phyloP scores from a whole-genome alignment of 768 basidiomycete genomes.

The Melanogaster broomeanus region DNA sequence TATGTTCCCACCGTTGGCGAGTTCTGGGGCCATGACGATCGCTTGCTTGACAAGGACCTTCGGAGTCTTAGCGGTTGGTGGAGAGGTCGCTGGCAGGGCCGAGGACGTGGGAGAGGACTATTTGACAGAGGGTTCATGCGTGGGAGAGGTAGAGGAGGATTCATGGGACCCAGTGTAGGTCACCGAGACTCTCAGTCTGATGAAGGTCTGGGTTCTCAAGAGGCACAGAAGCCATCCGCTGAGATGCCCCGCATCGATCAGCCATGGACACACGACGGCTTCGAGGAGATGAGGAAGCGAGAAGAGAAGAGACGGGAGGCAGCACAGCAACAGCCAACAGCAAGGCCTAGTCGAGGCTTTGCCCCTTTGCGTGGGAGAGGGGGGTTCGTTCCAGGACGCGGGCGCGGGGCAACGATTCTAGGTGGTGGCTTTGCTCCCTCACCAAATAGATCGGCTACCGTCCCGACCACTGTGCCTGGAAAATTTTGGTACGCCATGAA shows the following conservation, averaged over 20 bases:
- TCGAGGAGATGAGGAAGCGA: conserved; percentile 79
- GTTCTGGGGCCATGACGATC: conserved; percentile 96
- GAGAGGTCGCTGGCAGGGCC: conserved; percentile 76
- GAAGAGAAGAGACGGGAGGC: conserved; percentile 54
- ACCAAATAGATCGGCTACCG: conserved; percentile 30
- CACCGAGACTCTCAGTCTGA: conserved; percentile 18
- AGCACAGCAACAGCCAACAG: conserved; percentile 34
- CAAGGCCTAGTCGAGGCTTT: conserved; percentile 35
- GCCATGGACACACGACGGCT: conserved; percentile 85
- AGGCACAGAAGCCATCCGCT: conserved; percentile 15
- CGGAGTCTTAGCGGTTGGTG: conserved; percentile 87
- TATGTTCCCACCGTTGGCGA: conserved; percentile 89
- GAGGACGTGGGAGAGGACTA: conserved; percentile 59
- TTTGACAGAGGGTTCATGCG: conserved; percentile 45
- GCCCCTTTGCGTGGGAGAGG: conserved; percentile 48
- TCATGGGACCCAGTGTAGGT: conserved; percentile 19
- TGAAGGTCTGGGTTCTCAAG: conserved; percentile 18
- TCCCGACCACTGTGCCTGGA: conserved; percentile 33
- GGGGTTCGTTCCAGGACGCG: conserved; percentile 41
- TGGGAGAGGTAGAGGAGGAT: conserved; percentile 58
- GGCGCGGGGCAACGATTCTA: conserved; percentile 49
- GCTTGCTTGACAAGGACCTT: conserved; percentile 78
- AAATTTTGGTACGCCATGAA: conserved; percentile 74
- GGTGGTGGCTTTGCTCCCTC: conserved; percentile 41
- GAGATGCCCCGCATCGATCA: conserved; percentile 64